Evolutionary conservation across 73 alveolate species (phyloP).

Genomic region (Symbiodinium natans): DNA sequence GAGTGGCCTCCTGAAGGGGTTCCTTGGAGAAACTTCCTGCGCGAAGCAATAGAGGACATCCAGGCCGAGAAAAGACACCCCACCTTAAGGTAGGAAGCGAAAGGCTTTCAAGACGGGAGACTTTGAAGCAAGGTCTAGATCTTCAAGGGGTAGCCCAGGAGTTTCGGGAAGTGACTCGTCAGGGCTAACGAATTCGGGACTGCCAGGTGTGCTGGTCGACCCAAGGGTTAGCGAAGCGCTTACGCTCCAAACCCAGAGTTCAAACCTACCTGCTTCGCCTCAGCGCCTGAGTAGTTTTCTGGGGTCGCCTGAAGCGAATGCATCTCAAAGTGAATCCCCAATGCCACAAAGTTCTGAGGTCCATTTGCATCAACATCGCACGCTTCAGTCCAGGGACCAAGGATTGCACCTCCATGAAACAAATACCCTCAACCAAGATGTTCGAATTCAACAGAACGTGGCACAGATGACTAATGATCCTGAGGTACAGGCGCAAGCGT

Average conservation of each 20-base stretch:
- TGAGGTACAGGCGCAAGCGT: background rate
- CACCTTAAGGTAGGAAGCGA: too few species aligned
- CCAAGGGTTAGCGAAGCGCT: conserved; percentile 2
- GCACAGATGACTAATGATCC: background rate
- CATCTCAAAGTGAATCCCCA: background rate
- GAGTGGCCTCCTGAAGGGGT: background rate
- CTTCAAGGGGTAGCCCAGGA: conserved; percentile 3
- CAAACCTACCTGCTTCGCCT: background rate
- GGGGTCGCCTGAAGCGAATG: background rate
- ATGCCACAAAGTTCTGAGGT: background rate
- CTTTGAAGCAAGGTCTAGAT: background rate
- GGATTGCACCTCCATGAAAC: background rate
- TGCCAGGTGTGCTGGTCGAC: background rate
- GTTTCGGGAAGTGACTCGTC: background rate
- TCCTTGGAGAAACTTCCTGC: background rate
- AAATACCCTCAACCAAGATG: background rate
- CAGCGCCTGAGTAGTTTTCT: background rate
- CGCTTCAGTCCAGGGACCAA: background rate
- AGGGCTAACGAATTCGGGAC: background rate
- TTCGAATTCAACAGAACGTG: background rate
- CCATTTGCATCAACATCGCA: background rate
- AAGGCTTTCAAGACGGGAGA: background rate
- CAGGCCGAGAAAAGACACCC: too few species aligned
- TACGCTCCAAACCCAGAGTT: background rate
- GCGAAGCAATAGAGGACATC: background rate